Evolutionary conservation across 352 stramenopile species (phyloP).

Genomic region (Globisporangium perplexum): DNA sequence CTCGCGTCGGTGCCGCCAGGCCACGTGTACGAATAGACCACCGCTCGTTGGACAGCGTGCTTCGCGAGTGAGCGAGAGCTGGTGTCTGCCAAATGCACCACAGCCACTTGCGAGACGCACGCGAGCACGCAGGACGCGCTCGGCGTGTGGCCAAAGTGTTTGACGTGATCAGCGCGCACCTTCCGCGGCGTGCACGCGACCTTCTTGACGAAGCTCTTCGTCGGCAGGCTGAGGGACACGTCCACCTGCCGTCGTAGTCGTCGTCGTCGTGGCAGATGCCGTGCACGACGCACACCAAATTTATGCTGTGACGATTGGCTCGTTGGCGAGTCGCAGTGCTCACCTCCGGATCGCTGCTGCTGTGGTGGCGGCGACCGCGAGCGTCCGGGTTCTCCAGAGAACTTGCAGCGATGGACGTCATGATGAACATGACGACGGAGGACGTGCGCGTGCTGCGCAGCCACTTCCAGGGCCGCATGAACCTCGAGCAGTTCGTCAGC

Average conservation of each 20-base stretch:
- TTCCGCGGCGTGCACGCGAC: constrained; percentile 83
- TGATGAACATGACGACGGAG: constrained; percentile 84
- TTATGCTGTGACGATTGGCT: no score
- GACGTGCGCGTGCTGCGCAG: constrained; percentile 55
- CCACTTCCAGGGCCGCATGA: constrained; percentile 45
- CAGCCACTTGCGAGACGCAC: background rate
- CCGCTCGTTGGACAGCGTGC: background rate
- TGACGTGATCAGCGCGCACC: constrained; percentile 71
- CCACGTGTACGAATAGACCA: background rate
- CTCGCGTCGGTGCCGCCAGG: background rate
- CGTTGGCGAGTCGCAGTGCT: no score
- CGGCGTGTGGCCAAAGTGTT: constrained; percentile 78
- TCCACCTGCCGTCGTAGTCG: constrained; percentile 83
- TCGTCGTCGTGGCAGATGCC: constrained; percentile 88
- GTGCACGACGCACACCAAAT: no score
- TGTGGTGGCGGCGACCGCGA: no score
- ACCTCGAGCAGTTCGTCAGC: constrained; percentile 59
- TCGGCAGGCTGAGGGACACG: constrained; percentile 72
- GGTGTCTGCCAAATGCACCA: background rate
- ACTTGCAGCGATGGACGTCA: constrained; percentile 68
- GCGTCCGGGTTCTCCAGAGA: no score
- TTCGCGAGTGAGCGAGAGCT: background rate
- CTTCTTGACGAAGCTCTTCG: constrained; percentile 86
- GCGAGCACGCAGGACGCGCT: no score
- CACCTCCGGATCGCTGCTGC: no score